phyloP scores from a whole-genome alignment of 768 basidiomycete species.

The Harrya chromipes region DNA sequence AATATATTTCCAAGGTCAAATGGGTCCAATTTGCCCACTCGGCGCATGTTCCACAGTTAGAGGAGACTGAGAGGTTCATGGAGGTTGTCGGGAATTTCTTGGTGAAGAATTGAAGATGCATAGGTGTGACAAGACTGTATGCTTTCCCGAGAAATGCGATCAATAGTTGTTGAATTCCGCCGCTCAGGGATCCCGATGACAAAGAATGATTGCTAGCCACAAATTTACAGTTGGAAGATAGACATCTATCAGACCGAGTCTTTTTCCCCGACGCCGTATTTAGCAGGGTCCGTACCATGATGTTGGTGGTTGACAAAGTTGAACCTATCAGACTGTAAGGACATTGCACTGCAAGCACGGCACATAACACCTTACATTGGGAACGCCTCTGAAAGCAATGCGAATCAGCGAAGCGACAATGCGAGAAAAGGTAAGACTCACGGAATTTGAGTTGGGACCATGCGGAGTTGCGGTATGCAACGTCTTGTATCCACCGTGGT shows the following conservation, averaged over 20 bases:
- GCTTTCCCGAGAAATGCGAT: not conserved
- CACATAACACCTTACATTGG: conserved; percentile 57
- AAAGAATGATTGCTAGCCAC: not conserved
- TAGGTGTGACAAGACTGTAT: not conserved
- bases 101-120: conserved; percentile 7
- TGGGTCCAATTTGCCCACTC: conserved; percentile 39
- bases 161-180: not conserved
- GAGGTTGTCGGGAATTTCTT: conserved; percentile 32
- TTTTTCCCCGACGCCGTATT: conserved; percentile 53
- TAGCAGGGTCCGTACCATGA: conserved; percentile 82
- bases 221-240: conserved; percentile 6
- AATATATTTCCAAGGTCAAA: conserved; percentile 30
- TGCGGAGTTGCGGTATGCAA: conserved; percentile 83
- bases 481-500: conserved; percentile 80
- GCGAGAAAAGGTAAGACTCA: conserved; percentile 37
- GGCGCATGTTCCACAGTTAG: conserved; percentile 35
- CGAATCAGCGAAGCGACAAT: conserved; percentile 7
- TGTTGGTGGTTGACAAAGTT: conserved; percentile 90
- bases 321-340: conserved; percentile 55
- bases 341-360: not conserved
- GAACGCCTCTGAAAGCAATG: conserved; percentile 50
- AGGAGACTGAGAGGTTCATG: conserved; percentile 37
- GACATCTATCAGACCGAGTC: conserved; percentile 23
- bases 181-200: not conserved
- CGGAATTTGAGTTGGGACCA: conserved; percentile 94